A percentile compares a stretch with the other conserved stretches of the same genome.
phyloP scores from a whole-genome alignment of 2,329 filamentous ascomycete genomes.

The Pezicula rhizophila region DNA sequence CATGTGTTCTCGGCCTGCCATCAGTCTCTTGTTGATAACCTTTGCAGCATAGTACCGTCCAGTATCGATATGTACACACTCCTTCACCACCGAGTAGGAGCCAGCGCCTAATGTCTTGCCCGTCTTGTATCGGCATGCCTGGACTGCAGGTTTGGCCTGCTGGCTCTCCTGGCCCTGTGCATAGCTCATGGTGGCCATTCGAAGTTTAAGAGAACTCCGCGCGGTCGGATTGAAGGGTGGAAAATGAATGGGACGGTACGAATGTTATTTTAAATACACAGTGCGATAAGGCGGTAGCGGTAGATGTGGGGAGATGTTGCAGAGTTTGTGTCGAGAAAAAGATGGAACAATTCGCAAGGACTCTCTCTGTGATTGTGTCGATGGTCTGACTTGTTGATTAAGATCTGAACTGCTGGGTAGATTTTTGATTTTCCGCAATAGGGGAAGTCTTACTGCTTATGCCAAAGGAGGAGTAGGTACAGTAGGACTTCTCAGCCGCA shows the following conservation, averaged over 20 bases:
- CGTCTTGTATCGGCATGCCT: slow-evolving; percentile 97
- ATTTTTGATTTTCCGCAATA: background rate
- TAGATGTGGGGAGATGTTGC: background rate
- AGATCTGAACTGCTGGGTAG: background rate
- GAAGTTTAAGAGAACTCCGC: background rate
- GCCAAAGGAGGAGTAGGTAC: background rate
- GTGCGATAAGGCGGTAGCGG: background rate
- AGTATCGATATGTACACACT: slow-evolving; percentile 97
- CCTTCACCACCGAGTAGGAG: slow-evolving; percentile 97
- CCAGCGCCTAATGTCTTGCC: slow-evolving; percentile 95
- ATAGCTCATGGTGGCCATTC: background rate
- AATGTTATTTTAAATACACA: background rate
- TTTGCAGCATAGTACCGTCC: slow-evolving; percentile 98
- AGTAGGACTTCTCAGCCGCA: background rate
- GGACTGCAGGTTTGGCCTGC: slow-evolving; percentile 55
- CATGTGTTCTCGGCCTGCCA: slow-evolving; percentile 98
- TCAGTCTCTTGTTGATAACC: slow-evolving; percentile 97
- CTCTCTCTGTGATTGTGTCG: no score
- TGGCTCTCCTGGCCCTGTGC: background rate
- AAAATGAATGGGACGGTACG: background rate
- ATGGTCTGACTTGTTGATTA: no score
- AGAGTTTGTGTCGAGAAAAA: background rate
- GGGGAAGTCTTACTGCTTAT: background rate
- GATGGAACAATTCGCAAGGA: background rate
- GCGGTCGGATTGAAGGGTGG: background rate